A percentile compares a stretch with the other conserved stretches of the same genome.
Conservation (phyloP, 2,329 filamentous ascomycete genomes). For the Cladosporium sp. region DNA sequence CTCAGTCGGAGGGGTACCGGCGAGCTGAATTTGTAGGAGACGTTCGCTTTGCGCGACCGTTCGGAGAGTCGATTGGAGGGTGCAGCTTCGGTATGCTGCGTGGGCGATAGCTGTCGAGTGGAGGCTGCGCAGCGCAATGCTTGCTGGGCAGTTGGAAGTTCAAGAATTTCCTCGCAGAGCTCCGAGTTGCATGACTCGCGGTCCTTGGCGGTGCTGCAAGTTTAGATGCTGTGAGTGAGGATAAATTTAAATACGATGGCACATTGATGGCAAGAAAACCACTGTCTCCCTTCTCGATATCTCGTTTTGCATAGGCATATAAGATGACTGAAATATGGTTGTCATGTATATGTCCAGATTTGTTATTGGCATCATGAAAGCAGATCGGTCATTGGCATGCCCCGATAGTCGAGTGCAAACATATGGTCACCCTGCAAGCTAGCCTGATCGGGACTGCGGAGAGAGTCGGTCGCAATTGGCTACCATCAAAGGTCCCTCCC, state of each 20-base stretch:
- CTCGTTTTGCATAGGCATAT: background rate
- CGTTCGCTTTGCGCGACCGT: constrained; percentile 16
- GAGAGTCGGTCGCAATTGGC: background rate
- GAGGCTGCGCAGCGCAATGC: constrained; percentile 12
- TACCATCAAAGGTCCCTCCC: background rate
- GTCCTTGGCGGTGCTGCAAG: background rate
- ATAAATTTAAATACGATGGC: background rate
- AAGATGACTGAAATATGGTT: no score
- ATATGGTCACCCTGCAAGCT: background rate
- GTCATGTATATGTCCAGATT: background rate
- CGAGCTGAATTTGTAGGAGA: constrained; percentile 15
- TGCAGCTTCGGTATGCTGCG: constrained; percentile 16
- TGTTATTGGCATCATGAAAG: background rate
- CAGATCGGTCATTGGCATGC: background rate
- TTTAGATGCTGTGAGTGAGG: background rate
- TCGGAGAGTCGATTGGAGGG: background rate
- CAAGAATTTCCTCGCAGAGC: constrained; percentile 12
- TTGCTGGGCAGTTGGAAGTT: constrained; percentile 6
- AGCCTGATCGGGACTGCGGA: background rate
- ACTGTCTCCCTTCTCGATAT: background rate
- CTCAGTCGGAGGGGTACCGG: constrained; percentile 15
- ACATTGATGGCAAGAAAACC: background rate
- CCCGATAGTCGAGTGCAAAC: background rate
- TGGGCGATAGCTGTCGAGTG: background rate
- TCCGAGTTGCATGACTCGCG: constrained; percentile 2